A percentile compares a stretch with the other conserved stretches of the same genome.
These are phyloP conservation scores for Eutrema heterophyllum DNA, from an alignment of 345 rosid genomes.

Conservation along the genomic window DNA sequence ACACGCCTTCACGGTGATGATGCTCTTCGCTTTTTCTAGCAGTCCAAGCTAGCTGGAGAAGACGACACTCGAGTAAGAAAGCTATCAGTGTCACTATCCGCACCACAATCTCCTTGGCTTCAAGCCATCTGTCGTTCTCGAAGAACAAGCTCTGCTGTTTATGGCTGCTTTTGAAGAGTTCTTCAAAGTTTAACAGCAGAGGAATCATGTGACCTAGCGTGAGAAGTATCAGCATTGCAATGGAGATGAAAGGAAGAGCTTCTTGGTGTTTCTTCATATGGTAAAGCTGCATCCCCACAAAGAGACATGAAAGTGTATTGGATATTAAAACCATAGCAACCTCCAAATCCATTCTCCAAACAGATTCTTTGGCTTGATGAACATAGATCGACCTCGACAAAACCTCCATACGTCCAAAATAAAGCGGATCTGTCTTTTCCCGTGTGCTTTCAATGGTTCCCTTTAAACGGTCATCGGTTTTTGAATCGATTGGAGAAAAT, in stretches of 20 bases:
- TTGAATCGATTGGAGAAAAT: slow-evolving; percentile 55
- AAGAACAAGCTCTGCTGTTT: slow-evolving; percentile 54
- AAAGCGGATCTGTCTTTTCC: slow-evolving; percentile 54
- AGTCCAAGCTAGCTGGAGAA: slow-evolving; percentile 77
- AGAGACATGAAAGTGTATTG: slow-evolving; percentile 65
- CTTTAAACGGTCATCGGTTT: slow-evolving; percentile 41
- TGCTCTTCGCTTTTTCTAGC: slow-evolving; percentile 42
- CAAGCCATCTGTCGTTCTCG: slow-evolving; percentile 74
- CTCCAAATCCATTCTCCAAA: slow-evolving; percentile 94
- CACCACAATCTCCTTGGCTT: slow-evolving; percentile 75
- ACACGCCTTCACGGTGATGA: slow-evolving; percentile 29
- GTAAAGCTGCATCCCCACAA: slow-evolving; percentile 66
- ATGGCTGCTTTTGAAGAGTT: slow-evolving; percentile 42
- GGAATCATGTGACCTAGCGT: slow-evolving; percentile 81
- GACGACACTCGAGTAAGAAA: slow-evolving; percentile 70
- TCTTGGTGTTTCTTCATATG: slow-evolving; percentile 71
- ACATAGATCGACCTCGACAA: slow-evolving; percentile 51
- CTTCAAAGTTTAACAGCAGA: slow-evolving; percentile 71
- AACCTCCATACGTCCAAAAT: slow-evolving; percentile 51
- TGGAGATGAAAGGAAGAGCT: slow-evolving; percentile 61
- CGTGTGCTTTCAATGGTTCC: slow-evolving; percentile 71
- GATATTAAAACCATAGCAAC: slow-evolving; percentile 67
- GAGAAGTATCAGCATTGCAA: slow-evolving; percentile 56
- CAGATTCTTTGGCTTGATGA: slow-evolving; percentile 61
- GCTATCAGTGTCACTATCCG: slow-evolving; percentile 79